Percentiles rank a stretch among this genome's conserved stretches.
These are phyloP conservation scores for Pyronema domesticum DNA, from an alignment of 495 filamentous ascomycete genomes.

Conservation along the genomic window DNA sequence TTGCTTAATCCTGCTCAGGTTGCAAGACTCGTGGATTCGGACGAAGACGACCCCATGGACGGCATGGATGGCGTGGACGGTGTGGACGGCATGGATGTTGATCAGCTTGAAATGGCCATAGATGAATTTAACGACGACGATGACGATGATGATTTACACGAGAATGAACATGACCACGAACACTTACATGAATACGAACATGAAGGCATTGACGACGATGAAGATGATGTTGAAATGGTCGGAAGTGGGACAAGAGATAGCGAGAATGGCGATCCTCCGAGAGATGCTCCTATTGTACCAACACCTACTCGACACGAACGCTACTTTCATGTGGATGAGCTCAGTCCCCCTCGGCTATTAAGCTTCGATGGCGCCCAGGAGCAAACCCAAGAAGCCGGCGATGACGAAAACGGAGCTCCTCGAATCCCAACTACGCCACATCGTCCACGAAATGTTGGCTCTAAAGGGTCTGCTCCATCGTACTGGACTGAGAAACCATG, in stretches of 20 bases:
- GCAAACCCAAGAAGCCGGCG: background rate
- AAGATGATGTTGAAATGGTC: constrained; percentile 42
- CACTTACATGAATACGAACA: too few relatives aligned
- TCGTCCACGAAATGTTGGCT: background rate
- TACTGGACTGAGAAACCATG: constrained; percentile 77
- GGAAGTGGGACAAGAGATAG: constrained; percentile 7
- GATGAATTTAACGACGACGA: constrained; percentile 33
- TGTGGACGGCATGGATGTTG: constrained; percentile 31
- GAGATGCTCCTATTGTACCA: background rate
- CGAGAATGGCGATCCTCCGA: constrained; percentile 5
- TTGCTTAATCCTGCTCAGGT: too few relatives aligned
- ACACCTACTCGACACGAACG: background rate
- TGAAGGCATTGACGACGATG: constrained; percentile 28
- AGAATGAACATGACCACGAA: constrained; percentile 14
- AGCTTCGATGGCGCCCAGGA: background rate
- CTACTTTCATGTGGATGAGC: background rate
- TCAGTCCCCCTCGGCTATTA: background rate
- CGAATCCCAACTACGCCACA: constrained; percentile 18
- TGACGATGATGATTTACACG: constrained; percentile 27
- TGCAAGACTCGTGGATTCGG: constrained; percentile 4
- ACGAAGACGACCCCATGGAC: background rate
- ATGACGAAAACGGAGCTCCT: constrained; percentile 7
- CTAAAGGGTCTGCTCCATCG: constrained; percentile 35
- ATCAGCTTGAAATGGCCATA: constrained; percentile 28
- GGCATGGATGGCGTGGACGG: constrained; percentile 4